Conservation (phyloP, 192 early-diverging fungal species). For the Funneliformis geosporum region DNA sequence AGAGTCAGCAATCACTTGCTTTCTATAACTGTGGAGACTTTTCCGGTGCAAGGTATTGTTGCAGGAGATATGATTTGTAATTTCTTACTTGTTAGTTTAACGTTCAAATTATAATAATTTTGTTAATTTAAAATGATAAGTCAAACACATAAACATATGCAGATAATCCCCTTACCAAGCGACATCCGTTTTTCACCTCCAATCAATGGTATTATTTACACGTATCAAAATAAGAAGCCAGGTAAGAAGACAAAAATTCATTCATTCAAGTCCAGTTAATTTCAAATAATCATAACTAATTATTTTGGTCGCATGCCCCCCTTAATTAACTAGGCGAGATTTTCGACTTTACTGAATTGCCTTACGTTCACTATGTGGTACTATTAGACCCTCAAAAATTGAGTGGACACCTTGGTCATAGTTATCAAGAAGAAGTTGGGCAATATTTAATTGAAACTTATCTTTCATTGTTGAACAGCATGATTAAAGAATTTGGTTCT, state of each 20-base stretch:
- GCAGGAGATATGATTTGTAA: background rate
- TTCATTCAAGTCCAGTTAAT: background rate
- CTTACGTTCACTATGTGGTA: constrained; percentile 14
- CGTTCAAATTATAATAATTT: background rate
- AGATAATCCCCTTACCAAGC: constrained; percentile 48
- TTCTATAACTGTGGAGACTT: constrained; percentile 60
- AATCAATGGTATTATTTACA: constrained; percentile 43
- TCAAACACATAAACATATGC: constrained; percentile 63
- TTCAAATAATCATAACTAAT: background rate
- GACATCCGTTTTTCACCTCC: constrained; percentile 37
- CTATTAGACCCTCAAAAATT: constrained; percentile 47
- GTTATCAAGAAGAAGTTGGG: constrained; percentile 34
- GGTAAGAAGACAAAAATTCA: constrained; percentile 39
- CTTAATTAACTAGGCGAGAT: constrained; percentile 41
- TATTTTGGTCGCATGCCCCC: background rate
- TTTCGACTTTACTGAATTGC: constrained; percentile 12
- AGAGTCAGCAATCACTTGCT: constrained; percentile 40
- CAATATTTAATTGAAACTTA: constrained; percentile 52
- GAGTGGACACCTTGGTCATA: constrained; percentile 44
- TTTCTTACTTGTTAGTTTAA: background rate
- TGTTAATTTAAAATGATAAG: constrained; percentile 30
- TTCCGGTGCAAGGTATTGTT: constrained; percentile 53
- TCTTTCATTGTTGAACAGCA: constrained; percentile 49
- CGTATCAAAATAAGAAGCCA: constrained; percentile 38
- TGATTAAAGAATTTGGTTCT: constrained; percentile 48